phyloP scores from a whole-genome alignment of 441 rosid species.

The Aleurites moluccanus region DNA sequence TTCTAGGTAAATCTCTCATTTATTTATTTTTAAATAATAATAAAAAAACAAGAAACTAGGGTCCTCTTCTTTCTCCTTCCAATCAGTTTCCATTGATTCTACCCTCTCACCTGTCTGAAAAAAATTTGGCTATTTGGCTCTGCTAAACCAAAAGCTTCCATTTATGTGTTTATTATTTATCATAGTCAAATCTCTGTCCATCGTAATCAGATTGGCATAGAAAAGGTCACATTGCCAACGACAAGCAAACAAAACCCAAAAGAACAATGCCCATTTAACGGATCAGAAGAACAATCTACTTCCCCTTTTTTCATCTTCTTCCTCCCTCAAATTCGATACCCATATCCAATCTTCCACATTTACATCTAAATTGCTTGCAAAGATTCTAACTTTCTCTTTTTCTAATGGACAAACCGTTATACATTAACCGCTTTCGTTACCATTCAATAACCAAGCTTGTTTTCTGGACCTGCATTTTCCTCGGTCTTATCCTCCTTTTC shows the following conservation, averaged over 20 bases:
- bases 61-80: background rate
- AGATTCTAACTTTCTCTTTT: slow-evolving; percentile 2
- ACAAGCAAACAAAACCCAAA: background rate
- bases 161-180: background rate
- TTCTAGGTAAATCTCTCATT: too few species aligned
- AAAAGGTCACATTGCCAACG: slow-evolving; percentile 13
- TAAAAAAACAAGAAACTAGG: background rate
- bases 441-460: slow-evolving; percentile 25
- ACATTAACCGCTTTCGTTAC: slow-evolving; percentile 25
- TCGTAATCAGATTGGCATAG: background rate
- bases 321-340: background rate
- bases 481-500: slow-evolving; percentile 33
- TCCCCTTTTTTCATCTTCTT: background rate
- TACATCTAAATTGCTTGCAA: background rate
- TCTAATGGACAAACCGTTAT: slow-evolving; percentile 31
- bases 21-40: too few species aligned
- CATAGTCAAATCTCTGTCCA: background rate
- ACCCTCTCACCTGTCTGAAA: background rate
- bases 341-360: background rate
- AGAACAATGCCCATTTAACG: background rate
- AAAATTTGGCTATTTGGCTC: background rate
- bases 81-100: background rate
- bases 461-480: slow-evolving; percentile 38
- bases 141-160: background rate
- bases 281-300: slow-evolving; percentile 8